Percentiles rank a stretch among this genome's conserved stretches.
Evolutionary conservation across 2,329 filamentous ascomycete genomes (phyloP).

Genomic region (Aspergillus luchuensis): DNA sequence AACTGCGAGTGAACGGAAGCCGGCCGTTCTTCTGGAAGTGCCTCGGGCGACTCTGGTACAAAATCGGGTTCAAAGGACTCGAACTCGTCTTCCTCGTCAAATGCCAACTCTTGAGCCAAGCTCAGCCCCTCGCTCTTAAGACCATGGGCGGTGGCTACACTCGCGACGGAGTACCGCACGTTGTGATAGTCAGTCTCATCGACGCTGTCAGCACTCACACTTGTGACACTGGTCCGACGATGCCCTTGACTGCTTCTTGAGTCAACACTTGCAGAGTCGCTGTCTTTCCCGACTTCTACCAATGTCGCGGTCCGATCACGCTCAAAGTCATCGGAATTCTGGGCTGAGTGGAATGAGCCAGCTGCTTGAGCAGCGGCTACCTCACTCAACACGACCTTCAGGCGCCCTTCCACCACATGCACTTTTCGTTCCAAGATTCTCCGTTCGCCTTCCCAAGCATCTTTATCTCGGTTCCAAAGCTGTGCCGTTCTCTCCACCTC

Average conservation of each 20-base stretch:
- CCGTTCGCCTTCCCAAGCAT: slow-evolving; percentile 80
- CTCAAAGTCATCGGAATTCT: slow-evolving; percentile 62
- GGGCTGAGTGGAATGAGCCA: slow-evolving; percentile 32
- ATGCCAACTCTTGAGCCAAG: slow-evolving; percentile 86
- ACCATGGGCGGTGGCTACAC: slow-evolving; percentile 55
- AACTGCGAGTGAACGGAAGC: slow-evolving; percentile 43
- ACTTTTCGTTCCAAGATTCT: slow-evolving; percentile 80
- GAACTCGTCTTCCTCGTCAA: slow-evolving; percentile 73
- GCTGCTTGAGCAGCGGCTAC: slow-evolving; percentile 55
- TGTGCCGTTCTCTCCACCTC: slow-evolving; percentile 76
- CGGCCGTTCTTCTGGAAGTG: slow-evolving; percentile 47
- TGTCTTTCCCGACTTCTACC: slow-evolving; percentile 49
- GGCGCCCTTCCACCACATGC: slow-evolving; percentile 83
- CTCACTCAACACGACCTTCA: slow-evolving; percentile 84
- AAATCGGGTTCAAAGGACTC: slow-evolving; percentile 70
- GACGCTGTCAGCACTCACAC: slow-evolving; percentile 40
- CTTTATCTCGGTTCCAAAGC: slow-evolving; percentile 81
- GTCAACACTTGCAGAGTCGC: slow-evolving; percentile 71
- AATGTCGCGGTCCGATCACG: background rate
- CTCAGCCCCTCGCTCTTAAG: slow-evolving; percentile 68
- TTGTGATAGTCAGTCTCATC: slow-evolving; percentile 54
- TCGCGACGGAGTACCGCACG: slow-evolving; percentile 72
- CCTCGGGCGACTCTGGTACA: slow-evolving; percentile 55
- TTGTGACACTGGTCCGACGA: slow-evolving; percentile 62
- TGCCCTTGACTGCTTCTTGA: slow-evolving; percentile 63